These are phyloP conservation scores for Thielaviopsis musarum DNA, from an alignment of 2,329 filamentous ascomycete genomes.

Conservation along the genomic window DNA sequence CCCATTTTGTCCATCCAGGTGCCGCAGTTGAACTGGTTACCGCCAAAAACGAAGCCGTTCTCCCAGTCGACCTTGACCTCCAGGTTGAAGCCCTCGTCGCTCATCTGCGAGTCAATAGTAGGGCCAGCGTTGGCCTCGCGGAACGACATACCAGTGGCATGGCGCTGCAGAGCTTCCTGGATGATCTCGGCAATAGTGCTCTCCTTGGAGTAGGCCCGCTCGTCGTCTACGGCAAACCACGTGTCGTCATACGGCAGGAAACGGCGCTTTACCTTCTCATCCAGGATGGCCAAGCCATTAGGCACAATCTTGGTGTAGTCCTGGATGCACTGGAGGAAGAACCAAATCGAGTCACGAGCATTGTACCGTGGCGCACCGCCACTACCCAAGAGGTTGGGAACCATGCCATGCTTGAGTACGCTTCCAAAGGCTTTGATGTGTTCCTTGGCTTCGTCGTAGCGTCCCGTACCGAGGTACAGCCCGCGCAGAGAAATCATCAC, in stretches of 20 bases:
- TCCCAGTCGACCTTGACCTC: constrained; percentile 83
- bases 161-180: constrained; percentile 82
- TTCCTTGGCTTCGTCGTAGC: constrained; percentile 76
- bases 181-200: constrained; percentile 80
- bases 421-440: constrained; percentile 92
- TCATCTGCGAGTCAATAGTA: constrained; percentile 83
- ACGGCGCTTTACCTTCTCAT: constrained; percentile 61
- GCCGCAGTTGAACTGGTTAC: constrained; percentile 86
- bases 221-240: constrained; percentile 71
- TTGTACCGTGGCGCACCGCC: constrained; percentile 85
- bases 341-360: constrained; percentile 92
- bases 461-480: constrained; percentile 76
- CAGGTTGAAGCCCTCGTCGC: constrained; percentile 77
- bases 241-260: constrained; percentile 94
- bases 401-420: constrained; percentile 95
- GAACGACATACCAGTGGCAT: constrained; percentile 81
- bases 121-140: constrained; percentile 88
- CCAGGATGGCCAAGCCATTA: constrained; percentile 54
- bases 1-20: constrained; percentile 99
- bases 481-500: constrained; percentile 92
- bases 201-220: constrained; percentile 67
- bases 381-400: constrained; percentile 80
- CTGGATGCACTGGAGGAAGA: constrained; percentile 90
- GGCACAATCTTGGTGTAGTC: constrained; percentile 77
- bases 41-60: constrained; percentile 82